phyloP scores from a whole-genome alignment of 1,284 basidiomycete species.

The Trichosporon asahii region DNA sequence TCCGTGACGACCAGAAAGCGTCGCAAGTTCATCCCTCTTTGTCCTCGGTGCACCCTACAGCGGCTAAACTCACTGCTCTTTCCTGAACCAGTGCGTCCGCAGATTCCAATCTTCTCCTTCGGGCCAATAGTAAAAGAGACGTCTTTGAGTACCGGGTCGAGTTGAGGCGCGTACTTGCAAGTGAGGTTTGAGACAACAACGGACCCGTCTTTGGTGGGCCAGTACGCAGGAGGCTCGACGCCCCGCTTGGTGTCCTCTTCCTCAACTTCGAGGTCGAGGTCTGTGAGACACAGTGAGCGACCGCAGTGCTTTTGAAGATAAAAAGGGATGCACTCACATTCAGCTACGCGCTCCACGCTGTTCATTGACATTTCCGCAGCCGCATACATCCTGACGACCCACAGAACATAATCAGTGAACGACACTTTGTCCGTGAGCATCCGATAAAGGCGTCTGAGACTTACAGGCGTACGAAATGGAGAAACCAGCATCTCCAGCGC shows the following conservation, averaged over 20 bases:
- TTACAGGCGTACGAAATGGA: conserved; percentile 45
- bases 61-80: conserved; percentile 30
- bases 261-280: conserved; percentile 53
- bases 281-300: conserved; percentile 25
- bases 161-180: conserved; percentile 54
- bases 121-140: conserved; percentile 55
- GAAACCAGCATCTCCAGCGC: conserved; percentile 49
- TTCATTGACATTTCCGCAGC: conserved; percentile 53
- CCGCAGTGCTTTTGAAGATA: not conserved
- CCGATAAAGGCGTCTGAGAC: conserved; percentile 11
- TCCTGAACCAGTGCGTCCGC: conserved; percentile 55
- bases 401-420: conserved; percentile 54
- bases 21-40: conserved; percentile 2
- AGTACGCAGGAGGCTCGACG: conserved; percentile 54
- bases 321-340: conserved; percentile 44
- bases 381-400: conserved; percentile 54
- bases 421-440: conserved; percentile 33
- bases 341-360: conserved; percentile 55
- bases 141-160: conserved; percentile 55
- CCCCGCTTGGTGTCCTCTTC: conserved; percentile 51
- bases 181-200: conserved; percentile 54
- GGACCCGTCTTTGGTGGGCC: conserved; percentile 53
- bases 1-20: not conserved
- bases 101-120: conserved; percentile 56
- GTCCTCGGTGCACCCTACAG: not conserved